Evolutionary conservation across 192 early-diverging fungal species (phyloP), one percentile per base, ranked within the genome.

Genomic region (Oehlia diaphana): DNA sequence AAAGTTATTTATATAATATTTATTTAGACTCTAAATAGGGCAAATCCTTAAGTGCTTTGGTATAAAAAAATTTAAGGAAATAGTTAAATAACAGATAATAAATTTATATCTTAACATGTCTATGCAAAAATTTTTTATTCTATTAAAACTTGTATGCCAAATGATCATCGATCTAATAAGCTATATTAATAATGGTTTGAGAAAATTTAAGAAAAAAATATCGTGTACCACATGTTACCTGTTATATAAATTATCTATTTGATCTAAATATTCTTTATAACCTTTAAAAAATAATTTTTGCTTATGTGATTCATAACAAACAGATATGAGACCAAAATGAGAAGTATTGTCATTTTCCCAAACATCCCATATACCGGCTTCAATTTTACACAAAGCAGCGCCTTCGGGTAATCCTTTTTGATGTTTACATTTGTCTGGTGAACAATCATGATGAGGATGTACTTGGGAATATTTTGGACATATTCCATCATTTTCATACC

Each of bases 401-500:
- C 8, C 16, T 23, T 64, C 62, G 10, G 74, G 74, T 10, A 76
- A 44, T 63, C 74, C 74, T 76, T 76, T 37, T 42, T 63, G 62
- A 76, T 76, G 74, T 64, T 39, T 64, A 64, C 74, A 76, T 21
- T 19, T 44, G 9, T 16, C 62, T n/a, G 2, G 9, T 42, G n/a
- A 19, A 64, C 74, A 76, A 64, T 39, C 10, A 16, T 39, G 28
- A 62, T 42, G 31, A 2, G 74, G 74, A 64, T 76, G 74, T 12
- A 2, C 7, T 76, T 76, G 74, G 23, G 74, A 76, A 76, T 63
- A 63, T 44, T 28, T 49, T n/a, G 74, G 74, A 44, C 74, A 76
- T 42, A 76, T 2, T 23, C 74, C 74, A 64, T 76, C 74, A 64
- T 76, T 76, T 42, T 76, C 74, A 26, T 63, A 64, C 74, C 74